Conservation (phyloP, 2,329 filamentous ascomycete species). For the Achaetomium macrosporum region DNA sequence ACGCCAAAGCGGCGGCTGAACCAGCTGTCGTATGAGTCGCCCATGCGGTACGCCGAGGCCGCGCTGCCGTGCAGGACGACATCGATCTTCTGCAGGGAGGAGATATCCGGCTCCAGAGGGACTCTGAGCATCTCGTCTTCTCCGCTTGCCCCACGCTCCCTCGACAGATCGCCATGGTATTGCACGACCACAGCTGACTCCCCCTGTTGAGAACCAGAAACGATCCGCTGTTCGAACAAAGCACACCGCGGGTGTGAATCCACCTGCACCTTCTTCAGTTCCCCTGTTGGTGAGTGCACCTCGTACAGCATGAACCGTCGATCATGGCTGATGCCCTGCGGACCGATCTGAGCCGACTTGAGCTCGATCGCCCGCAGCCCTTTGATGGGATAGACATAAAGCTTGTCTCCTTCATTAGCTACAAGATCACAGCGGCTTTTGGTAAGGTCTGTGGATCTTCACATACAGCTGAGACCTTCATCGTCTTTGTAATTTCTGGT, state of each 20-base stretch:
- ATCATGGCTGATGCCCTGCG: constrained; percentile 61
- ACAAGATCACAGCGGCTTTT: not conserved
- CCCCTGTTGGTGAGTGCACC: constrained; percentile 33
- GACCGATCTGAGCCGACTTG: constrained; percentile 45
- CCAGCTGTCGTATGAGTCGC: constrained; percentile 54
- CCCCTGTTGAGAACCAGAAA: constrained; percentile 17
- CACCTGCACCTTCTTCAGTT: constrained; percentile 55
- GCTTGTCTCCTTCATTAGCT: constrained; percentile 32
- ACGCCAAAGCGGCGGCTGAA: constrained; percentile 63
- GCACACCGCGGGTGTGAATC: constrained; percentile 51
- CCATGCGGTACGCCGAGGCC: constrained; percentile 59
- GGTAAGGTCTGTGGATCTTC: not conserved
- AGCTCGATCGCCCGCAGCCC: constrained; percentile 59
- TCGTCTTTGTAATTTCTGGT: not conserved
- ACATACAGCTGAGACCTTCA: constrained; percentile 24
- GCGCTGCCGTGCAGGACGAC: constrained; percentile 56
- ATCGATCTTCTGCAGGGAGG: constrained; percentile 40
- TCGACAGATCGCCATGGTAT: constrained; percentile 29
- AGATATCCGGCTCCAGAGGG: constrained; percentile 48
- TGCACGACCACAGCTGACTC: constrained; percentile 36
- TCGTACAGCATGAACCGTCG: constrained; percentile 65
- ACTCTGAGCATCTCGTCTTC: constrained; percentile 43
- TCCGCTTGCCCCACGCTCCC: constrained; percentile 27
- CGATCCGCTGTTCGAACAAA: constrained; percentile 57
- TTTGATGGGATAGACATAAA: constrained; percentile 72